Evolutionary conservation across 306 rosid species (phyloP).

Genomic region (Corylus avellana): DNA sequence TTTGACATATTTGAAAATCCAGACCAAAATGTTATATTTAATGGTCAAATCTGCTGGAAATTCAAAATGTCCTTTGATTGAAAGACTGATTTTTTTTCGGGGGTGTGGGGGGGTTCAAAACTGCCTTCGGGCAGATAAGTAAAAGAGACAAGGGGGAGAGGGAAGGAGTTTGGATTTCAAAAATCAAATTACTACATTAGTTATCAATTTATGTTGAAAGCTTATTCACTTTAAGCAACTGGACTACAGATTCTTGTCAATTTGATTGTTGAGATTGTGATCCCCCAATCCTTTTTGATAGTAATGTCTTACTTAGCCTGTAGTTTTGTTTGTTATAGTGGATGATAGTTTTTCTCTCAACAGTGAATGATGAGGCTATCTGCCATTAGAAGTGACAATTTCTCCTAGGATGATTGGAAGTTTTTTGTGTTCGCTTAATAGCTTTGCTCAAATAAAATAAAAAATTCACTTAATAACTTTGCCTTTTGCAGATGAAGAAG

Average conservation of each 20-base stretch:
- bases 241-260: not conserved
- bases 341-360: not conserved
- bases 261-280: not conserved
- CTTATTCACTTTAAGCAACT: not conserved
- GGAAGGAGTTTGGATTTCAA: not conserved
- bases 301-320: not conserved
- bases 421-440: not conserved
- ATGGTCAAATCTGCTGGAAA: slow-evolving; percentile 3
- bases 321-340: not conserved
- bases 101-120: not conserved
- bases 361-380: not conserved
- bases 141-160: not conserved
- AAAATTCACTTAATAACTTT: not conserved
- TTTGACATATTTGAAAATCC: slow-evolving; percentile 1
- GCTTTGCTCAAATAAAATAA: not conserved
- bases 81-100: not conserved
- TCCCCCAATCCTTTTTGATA: too few relatives aligned
- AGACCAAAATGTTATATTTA: not conserved
- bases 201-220: not conserved
- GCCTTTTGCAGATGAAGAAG: slow-evolving; percentile 59
- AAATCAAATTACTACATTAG: not conserved
- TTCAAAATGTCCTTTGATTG: not conserved
- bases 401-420: not conserved
- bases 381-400: not conserved
- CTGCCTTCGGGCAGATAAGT: not conserved